Evolutionary conservation across 371 early-diverging fungal genomes (phyloP).

Genomic region (Basidiobolus meristosporus): DNA sequence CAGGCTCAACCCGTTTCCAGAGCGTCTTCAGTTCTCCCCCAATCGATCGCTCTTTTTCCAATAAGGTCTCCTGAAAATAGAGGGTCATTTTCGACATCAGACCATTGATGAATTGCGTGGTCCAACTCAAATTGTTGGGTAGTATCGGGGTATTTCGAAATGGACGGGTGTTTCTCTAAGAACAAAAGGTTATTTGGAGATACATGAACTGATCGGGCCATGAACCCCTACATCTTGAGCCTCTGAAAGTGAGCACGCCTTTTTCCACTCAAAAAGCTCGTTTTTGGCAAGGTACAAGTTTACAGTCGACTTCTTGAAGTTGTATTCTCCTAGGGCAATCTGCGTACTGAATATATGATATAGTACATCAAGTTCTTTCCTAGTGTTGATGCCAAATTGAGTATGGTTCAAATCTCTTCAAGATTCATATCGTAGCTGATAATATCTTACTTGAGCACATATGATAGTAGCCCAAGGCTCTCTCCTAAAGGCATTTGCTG

Average conservation of each 20-base stretch:
- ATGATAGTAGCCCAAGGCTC: too few species aligned
- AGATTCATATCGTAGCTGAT: too few species aligned
- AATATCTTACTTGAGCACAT: too few species aligned
- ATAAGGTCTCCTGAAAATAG: constrained; percentile 27
- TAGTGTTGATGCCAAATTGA: too few species aligned
- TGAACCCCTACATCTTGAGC: neutral
- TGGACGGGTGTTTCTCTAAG: constrained; percentile 1
- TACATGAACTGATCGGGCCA: constrained; percentile 1
- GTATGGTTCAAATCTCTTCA: too few species aligned
- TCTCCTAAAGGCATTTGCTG: too few species aligned
- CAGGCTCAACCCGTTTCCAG: constrained; percentile 29
- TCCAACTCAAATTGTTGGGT: constrained; percentile 34
- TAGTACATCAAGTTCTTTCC: too few species aligned
- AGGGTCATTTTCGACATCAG: constrained; percentile 36
- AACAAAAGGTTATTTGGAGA: constrained; percentile 6
- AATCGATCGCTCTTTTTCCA: constrained; percentile 26
- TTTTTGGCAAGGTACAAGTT: neutral
- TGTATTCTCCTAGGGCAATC: neutral
- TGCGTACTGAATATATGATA: too few species aligned
- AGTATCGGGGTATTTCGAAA: constrained; percentile 1
- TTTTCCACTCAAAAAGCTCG: neutral
- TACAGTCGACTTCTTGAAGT: neutral
- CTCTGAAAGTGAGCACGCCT: neutral
- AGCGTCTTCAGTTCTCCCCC: constrained; percentile 26
- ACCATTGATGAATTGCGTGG: constrained; percentile 23